phyloP scores from a whole-genome alignment of 345 rosid genomes.

The Lumnitzera littorea region DNA sequence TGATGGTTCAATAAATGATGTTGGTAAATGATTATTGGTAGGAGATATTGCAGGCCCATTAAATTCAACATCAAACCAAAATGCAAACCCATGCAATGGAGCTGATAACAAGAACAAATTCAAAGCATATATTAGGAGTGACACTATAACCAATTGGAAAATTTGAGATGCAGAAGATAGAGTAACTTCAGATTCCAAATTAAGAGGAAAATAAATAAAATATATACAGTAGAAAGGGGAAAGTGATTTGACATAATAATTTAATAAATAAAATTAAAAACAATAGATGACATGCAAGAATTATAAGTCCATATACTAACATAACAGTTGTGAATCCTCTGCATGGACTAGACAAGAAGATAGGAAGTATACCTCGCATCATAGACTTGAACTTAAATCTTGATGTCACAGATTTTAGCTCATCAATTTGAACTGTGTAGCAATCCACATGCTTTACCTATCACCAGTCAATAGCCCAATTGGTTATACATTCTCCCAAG shows the following conservation, averaged over 20 bases:
- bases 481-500: neutral
- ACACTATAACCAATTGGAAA: neutral
- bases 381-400: constrained; percentile 73
- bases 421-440: constrained; percentile 57
- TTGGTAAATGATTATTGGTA: constrained; percentile 21
- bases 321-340: too few relatives aligned
- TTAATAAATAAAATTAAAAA: too few relatives aligned
- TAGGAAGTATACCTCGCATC: constrained; percentile 71
- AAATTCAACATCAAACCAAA: constrained; percentile 98
- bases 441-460: constrained; percentile 92
- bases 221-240: neutral
- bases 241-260: neutral
- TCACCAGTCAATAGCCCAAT: constrained; percentile 3
- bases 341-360: neutral
- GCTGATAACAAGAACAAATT: constrained; percentile 41
- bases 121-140: constrained; percentile 4
- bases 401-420: constrained; percentile 78
- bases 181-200: neutral
- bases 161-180: neutral
- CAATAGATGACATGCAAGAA: too few relatives aligned
- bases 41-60: constrained; percentile 38
- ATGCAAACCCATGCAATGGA: constrained; percentile 95
- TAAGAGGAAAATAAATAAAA: too few relatives aligned
- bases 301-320: too few relatives aligned
- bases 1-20: constrained; percentile 26